Percentiles rank a stretch among this genome's conserved stretches.
Evolutionary conservation across 306 rosid species (phyloP).

Genomic region (Dryas octopetala): DNA sequence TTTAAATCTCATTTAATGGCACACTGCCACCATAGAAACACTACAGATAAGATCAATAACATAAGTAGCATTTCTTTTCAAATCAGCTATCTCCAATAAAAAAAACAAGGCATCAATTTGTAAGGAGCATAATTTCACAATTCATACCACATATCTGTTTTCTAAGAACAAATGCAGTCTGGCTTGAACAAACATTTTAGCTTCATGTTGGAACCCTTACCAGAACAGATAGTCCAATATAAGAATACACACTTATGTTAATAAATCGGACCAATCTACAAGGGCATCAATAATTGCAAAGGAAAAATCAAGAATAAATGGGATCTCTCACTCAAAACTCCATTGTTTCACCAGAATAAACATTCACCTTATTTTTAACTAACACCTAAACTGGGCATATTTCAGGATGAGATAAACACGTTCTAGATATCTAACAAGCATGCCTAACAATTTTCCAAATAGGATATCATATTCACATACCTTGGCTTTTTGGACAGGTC

Average conservation of each 20-base stretch:
- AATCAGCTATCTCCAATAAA: too few species aligned
- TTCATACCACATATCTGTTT: neutral
- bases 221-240: neutral
- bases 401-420: neutral
- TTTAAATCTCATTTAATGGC: neutral
- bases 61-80: too few species aligned
- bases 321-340: neutral
- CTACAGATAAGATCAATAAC: neutral
- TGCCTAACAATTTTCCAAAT: neutral
- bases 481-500: conserved; percentile 36
- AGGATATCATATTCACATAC: conserved; percentile 1
- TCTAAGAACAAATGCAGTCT: neutral
- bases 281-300: neutral
- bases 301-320: too few species aligned
- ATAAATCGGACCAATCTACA: neutral
- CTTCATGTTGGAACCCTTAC: neutral
- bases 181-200: neutral
- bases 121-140: neutral
- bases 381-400: neutral
- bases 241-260: neutral
- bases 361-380: neutral
- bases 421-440: too few species aligned
- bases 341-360: neutral
- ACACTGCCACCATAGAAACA: neutral
- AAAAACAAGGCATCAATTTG: neutral